Base-by-base conservation (phyloP, 208 protist genomes). In the Zelonia costaricensis region DNA sequence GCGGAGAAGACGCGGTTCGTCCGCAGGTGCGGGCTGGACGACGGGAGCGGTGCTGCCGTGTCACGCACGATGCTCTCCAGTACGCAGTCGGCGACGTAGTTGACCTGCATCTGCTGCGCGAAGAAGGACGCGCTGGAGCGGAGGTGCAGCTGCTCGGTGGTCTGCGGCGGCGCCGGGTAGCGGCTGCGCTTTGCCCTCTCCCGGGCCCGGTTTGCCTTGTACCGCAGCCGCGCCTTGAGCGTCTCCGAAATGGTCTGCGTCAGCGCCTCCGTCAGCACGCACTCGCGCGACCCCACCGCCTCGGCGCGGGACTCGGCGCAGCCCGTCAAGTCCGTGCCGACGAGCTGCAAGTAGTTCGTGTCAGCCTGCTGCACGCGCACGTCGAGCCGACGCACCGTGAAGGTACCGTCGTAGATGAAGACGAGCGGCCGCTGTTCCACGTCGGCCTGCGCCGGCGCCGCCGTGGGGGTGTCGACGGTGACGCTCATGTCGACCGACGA, bases 71-170 rank as follows among this genome's bases (percentile, higher is more conserved):
- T 70, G 43, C 18, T 31, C 15, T 63, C 52, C 42, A 88, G 27
- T 15, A 86, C 71, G 18, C 66, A 67, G 60, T 95, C 89, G 13
- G 84, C 85, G 30, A 92, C 76, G 62, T 95, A 95, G 58, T 88
- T 74, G 36, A 83, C 27, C 10, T 78, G 53, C 15, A 95, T 45
- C 52, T 78, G 69, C 16, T 92, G 59, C 0, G 82, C 75, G 57
- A 91, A 91, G 59, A 95, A 91, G 52, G 76, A 87, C 9, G 68
- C 81, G 13, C 71, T 88, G 25, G 72, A 84, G 57, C 65, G 76
- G 16, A 92, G 65, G 61, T 80, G 79, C 22, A 92, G 74, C 76
- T 92, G 83, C 36, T 70, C 78, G 4, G 84, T 90, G 0, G 82
- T 85, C 20, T 66, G 53, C 0, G 89, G 80, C 2, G 81, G 84